These are phyloP conservation scores for Filobasidium wieringae DNA, from an alignment of 768 basidiomycete genomes.

Conservation along the genomic window DNA sequence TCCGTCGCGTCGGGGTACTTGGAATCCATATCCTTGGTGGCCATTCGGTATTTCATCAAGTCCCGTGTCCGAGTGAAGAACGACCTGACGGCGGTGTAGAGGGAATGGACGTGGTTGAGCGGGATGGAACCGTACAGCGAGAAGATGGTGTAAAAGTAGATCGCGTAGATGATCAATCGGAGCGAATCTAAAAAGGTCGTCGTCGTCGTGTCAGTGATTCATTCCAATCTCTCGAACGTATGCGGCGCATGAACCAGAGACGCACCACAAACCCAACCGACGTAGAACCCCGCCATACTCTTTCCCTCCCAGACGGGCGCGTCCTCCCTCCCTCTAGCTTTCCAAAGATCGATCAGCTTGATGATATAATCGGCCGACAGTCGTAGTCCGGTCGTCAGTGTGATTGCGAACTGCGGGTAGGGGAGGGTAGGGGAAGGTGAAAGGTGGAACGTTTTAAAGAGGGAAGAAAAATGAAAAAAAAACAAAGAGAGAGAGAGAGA, in stretches of 20 bases:
- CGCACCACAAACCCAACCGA: constrained; percentile 79
- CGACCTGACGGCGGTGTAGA: constrained; percentile 87
- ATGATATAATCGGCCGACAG: constrained; percentile 71
- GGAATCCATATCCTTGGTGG: constrained; percentile 92
- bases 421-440: not conserved
- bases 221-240: not conserved
- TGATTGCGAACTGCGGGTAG: constrained; percentile 62
- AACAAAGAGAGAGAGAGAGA: not conserved
- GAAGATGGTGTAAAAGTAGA: constrained; percentile 88
- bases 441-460: not conserved
- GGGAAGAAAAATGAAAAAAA: not conserved
- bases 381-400: constrained; percentile 67
- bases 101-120: constrained; percentile 90
- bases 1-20: constrained; percentile 84
- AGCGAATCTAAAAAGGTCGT: constrained; percentile 58
- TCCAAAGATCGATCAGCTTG: constrained; percentile 65
- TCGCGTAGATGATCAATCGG: constrained; percentile 79
- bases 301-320: constrained; percentile 89
- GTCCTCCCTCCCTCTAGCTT: constrained; percentile 49
- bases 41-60: constrained; percentile 79
- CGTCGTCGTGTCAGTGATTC: not conserved
- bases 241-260: not conserved
- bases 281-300: constrained; percentile 92
- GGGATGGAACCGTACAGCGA: constrained; percentile 80
- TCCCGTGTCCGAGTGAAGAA: constrained; percentile 79